Evolutionary conservation across 1,139 yeast genomes (phyloP).

Genomic region (Waltiozyma sp.): DNA sequence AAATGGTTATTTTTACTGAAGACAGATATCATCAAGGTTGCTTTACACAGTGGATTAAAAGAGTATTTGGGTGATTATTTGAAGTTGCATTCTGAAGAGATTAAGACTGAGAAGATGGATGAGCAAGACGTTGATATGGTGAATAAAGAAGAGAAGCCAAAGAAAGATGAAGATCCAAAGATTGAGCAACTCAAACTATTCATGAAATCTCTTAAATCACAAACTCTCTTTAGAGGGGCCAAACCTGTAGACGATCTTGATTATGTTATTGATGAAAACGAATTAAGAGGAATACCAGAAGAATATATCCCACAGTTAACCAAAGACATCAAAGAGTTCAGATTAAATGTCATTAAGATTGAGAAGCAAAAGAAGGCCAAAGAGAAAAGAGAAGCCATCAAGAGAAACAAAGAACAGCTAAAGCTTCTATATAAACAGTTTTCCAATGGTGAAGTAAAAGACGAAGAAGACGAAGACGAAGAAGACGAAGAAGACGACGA

Average conservation of each 20-base stretch:
- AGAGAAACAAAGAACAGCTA: constrained; percentile 39
- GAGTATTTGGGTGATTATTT: neutral
- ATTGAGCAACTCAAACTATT: neutral
- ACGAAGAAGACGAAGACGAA: constrained; percentile 18
- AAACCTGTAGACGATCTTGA: constrained; percentile 11
- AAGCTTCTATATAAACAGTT: constrained; percentile 40
- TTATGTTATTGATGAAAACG: constrained; percentile 50
- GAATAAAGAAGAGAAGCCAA: neutral
- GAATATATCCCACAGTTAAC: constrained; percentile 46
- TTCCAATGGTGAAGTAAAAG: constrained; percentile 19
- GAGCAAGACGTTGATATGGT: neutral
- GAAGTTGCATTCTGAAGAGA: neutral
- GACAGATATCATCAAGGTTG: neutral
- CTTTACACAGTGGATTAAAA: neutral
- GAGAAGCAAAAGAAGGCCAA: constrained; percentile 46
- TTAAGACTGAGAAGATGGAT: neutral
- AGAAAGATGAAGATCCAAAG: neutral
- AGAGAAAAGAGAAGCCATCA: constrained; percentile 41
- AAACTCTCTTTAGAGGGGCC: neutral
- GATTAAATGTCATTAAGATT: constrained; percentile 47
- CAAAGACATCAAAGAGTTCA: constrained; percentile 48
- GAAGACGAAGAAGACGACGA: constrained; percentile 19
- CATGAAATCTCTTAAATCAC: neutral
- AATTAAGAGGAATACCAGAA: constrained; percentile 52
- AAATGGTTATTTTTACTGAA: neutral